Evolutionary conservation across 148 eudicot genomes (phyloP).

Genomic region (Diospyros kaki): DNA sequence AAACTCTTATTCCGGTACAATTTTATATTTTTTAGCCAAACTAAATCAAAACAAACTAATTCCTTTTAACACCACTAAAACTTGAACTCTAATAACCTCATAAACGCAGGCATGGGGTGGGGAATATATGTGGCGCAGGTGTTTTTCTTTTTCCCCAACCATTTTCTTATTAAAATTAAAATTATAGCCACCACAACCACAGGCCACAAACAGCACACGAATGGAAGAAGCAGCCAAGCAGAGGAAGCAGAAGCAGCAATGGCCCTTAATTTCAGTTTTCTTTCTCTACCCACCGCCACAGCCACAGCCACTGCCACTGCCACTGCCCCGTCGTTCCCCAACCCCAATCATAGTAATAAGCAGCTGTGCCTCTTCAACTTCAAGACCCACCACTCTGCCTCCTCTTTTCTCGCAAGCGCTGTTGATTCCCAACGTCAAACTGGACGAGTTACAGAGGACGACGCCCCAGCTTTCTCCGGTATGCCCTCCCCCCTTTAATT

Average conservation of each 20-base stretch:
- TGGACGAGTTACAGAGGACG: slow-evolving; percentile 37
- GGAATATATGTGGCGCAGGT: slow-evolving; percentile 7
- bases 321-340: too few species aligned
- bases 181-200: too few species aligned
- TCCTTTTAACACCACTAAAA: too few species aligned
- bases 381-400: slow-evolving; percentile 2
- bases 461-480: slow-evolving; percentile 29
- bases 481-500: not conserved
- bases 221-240: too few species aligned
- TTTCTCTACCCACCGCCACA: slow-evolving; percentile 20
- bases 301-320: not conserved
- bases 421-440: slow-evolving; percentile 4
- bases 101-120: too few species aligned
- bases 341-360: too few species aligned
- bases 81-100: too few species aligned
- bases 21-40: not conserved
- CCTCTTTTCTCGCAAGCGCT: slow-evolving; percentile 23
- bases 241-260: slow-evolving; percentile 5
- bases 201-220: too few species aligned
- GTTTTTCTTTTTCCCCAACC: not conserved
- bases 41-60: not conserved
- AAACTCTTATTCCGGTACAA: not conserved
- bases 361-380: slow-evolving; percentile 5
- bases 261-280: slow-evolving; percentile 29
- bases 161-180: not conserved